These are phyloP conservation scores for Serpula lacrymans DNA, from an alignment of 768 basidiomycete genomes.

Conservation along the genomic window DNA sequence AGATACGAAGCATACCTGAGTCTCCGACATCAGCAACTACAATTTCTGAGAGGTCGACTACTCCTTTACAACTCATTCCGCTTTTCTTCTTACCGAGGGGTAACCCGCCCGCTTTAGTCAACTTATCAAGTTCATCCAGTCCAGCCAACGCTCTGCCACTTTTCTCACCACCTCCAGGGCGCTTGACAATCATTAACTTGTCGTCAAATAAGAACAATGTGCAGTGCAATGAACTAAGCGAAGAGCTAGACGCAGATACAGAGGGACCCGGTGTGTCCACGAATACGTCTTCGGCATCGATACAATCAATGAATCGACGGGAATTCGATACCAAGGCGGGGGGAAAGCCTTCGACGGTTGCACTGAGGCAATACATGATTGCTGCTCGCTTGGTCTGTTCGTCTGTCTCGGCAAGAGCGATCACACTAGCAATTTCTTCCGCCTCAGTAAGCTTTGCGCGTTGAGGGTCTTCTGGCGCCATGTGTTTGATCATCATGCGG, in stretches of 20 bases:
- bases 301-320: constrained; percentile 84
- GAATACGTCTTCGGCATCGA: constrained; percentile 86
- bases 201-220: constrained; percentile 94
- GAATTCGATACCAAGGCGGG: constrained; percentile 86
- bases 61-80: constrained; percentile 79
- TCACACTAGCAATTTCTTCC: constrained; percentile 83
- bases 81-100: constrained; percentile 70
- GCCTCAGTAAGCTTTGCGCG: constrained; percentile 78
- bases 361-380: constrained; percentile 79
- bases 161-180: constrained; percentile 74
- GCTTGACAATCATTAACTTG: constrained; percentile 87
- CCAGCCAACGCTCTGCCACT: constrained; percentile 69
- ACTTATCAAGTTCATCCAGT: constrained; percentile 73
- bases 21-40: constrained; percentile 84
- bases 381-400: constrained; percentile 88
- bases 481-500: constrained; percentile 88
- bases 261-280: constrained; percentile 46
- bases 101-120: constrained; percentile 60
- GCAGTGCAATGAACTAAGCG: constrained; percentile 63
- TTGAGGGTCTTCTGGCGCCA: constrained; percentile 76
- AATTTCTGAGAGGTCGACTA: constrained; percentile 81
- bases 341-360: constrained; percentile 89
- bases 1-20: constrained; percentile 48
- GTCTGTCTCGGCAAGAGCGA: constrained; percentile 89
- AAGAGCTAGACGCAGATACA: constrained; percentile 38